Base-by-base conservation (phyloP, 192 early-diverging fungal species). In the Chytriomyces sp. region DNA sequence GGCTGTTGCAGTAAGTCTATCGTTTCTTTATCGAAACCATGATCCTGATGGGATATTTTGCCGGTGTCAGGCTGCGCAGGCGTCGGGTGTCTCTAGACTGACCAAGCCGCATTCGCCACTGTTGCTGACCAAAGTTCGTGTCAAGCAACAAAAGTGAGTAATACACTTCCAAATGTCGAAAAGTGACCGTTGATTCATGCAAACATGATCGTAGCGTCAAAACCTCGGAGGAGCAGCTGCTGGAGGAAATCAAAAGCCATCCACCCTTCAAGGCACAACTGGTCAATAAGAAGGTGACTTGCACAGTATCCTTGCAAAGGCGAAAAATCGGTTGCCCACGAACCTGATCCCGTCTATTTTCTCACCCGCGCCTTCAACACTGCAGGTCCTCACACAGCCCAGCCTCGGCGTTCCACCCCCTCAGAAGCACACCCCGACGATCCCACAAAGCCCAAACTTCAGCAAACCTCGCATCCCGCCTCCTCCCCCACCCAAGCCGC, bases 261-360 rank as follows among this genome's bases (percentile, higher is more conserved):
- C 57, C 76, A 22, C 74, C 64, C 0, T 82, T 86, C 62, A 86
- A 83, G 62, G 84, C 84, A 31, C 70, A 73, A n/a, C 80, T 74
- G 10, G 59, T 83, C 3, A 72, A 83, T 63, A 69, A 69, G 34
- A 64, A 71, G 66, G 80, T 81, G 33, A 7, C 40, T 14, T 22
- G 17, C 14, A 52, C 26, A 22, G 17, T 36, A n/a, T n/a, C n/a
- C n/a, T n/a, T n/a, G n/a, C n/a, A n/a, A n/a, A n/a, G n/a, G n/a
- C n/a, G n/a, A n/a, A n/a, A n/a, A n/a, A n/a, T n/a, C n/a, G n/a
- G n/a, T n/a, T n/a, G n/a, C n/a, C n/a, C n/a, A n/a, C n/a, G n/a
- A n/a, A n/a, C n/a, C n/a, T n/a, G n/a, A n/a, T n/a, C n/a, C 26
- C 44, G 30, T 26, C 26, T 58, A 8, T 58, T 58, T 26, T 17